Evolutionary conservation across 2,329 filamentous ascomycete genomes (phyloP).

Genomic region (Gaeumannomyces tritici): DNA sequence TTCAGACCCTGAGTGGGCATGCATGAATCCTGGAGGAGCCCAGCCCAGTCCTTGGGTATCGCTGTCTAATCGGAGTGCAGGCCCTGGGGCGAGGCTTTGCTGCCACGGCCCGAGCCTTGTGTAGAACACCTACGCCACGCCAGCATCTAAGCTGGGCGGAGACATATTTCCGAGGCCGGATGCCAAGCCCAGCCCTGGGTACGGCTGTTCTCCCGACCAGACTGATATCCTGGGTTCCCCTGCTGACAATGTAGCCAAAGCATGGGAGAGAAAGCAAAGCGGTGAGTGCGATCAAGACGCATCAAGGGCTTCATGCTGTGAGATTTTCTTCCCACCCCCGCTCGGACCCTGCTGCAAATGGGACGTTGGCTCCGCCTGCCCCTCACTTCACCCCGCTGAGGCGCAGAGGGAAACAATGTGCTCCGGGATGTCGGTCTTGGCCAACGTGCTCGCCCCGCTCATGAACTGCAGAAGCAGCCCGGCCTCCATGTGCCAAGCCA

Average conservation of each 20-base stretch:
- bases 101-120: neutral
- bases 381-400: neutral
- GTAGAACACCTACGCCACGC: too few species aligned
- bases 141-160: neutral
- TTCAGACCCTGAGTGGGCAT: neutral
- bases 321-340: too few species aligned
- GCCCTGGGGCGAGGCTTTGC: too few species aligned
- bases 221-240: too few species aligned
- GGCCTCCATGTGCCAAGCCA: slow-evolving; percentile 48
- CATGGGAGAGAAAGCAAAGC: neutral
- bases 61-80: neutral
- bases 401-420: neutral
- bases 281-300: neutral
- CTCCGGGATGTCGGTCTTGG: neutral
- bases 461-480: slow-evolving; percentile 51
- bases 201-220: too few species aligned
- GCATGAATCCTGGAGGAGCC: neutral
- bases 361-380: neutral
- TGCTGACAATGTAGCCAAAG: neutral
- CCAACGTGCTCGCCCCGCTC: slow-evolving; percentile 1
- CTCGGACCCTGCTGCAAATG: too few species aligned
- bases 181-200: neutral
- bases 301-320: too few species aligned
- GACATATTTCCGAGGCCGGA: neutral
- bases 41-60: neutral